Base-by-base conservation (phyloP, 108 stramenopile genomes). In the Aurantiochytrium sp. region DNA sequence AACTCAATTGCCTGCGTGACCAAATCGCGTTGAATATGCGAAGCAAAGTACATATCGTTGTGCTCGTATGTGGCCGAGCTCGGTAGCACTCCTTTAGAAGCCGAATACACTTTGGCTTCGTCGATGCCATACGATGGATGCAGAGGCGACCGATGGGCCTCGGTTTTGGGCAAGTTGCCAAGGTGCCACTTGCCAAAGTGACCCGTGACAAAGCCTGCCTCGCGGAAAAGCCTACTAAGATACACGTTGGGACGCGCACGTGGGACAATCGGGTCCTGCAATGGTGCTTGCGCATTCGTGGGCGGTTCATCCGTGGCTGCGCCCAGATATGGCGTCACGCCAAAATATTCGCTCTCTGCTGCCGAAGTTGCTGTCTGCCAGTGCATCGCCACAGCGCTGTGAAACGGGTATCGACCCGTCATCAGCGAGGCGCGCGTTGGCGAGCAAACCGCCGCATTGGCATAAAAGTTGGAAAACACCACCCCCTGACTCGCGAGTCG, bases 141-240 rank as follows among this genome's bases (percentile, higher is more conserved):
- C 19, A 23, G 2, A 25, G 35, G 28, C 19, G 72, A 42, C 19
- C 23, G 18, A 25, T 42, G 28, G 29, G 28, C 28, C 72, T 72
- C 72, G 18, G 23, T 72, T 23, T 29, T 23, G 23, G 35, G 72
- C 59, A 59, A 59, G 72, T 72, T 72, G 2, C 72, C 72, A 18
- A 72, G 35, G 23, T 72, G 72, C 72, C 72, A 72, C 29, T 72
- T 72, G 16, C 72, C 72, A 72, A 72, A 72, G 29, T 72, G 72
- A 25, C 72, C 72, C 18, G 35, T 42, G 28, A 25, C 28, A 72
- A n/a, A 72, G 23, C 72, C 72, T 25, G 72, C 35, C 18, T 72
- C 72, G 28, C 72, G 72, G 3, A 72, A 72, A 29, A 42, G 21
- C 16, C 21, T 72, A 29, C 19, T 72, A 16, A 72, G 18, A 23